Evolutionary conservation across 192 early-diverging fungal genomes (phyloP), one percentile per base, ranked within the genome.

Genomic region (Chytriomyces sp.): DNA sequence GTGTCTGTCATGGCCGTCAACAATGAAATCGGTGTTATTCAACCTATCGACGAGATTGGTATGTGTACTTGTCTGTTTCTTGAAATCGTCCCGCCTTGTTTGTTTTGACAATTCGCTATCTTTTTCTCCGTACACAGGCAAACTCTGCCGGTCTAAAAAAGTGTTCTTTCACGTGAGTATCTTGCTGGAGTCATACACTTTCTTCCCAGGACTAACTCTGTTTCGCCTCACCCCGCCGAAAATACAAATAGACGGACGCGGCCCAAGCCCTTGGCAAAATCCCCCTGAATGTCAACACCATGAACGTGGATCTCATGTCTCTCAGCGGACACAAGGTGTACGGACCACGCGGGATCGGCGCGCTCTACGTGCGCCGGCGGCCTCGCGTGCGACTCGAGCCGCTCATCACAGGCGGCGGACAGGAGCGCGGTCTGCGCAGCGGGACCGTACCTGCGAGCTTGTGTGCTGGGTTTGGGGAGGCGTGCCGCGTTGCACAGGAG

Each of bases 311-410:
- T 74, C 82, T 98, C 44, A 90, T 98, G 90, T 94, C 93, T 71
- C 94, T 98, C 52, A 93, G 92, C 33, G 96, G 96, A 8, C 96
- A 98, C 83, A 98, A 98, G 82, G 76, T 98, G 41, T 98, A 98
- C 70, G 96, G 95, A n/a, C 96, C 96, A 59, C 96, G 96, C 78
- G 96, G 96, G 22, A 87, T 98, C 44, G 96, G 96, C 32, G 94
- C 94, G 0, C 75, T 96, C 7, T 98, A 95, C 70, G 94, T 96
- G 32, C 90, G 96, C 44, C 86, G 96, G 52, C 84, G 95, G 54
- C 96, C 96, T 28, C 87, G 96, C 59, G 96, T 98, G 32, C 88
- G 96, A 59, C 78, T 98, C 34, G 93, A 96, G 70, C 91, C 96
- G 14, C 83, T 97, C 55, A 86, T 93, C 72, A 90, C 89, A 28